phyloP scores from a whole-genome alignment of 805 yeast genomes.

The Candida wancherniae region DNA sequence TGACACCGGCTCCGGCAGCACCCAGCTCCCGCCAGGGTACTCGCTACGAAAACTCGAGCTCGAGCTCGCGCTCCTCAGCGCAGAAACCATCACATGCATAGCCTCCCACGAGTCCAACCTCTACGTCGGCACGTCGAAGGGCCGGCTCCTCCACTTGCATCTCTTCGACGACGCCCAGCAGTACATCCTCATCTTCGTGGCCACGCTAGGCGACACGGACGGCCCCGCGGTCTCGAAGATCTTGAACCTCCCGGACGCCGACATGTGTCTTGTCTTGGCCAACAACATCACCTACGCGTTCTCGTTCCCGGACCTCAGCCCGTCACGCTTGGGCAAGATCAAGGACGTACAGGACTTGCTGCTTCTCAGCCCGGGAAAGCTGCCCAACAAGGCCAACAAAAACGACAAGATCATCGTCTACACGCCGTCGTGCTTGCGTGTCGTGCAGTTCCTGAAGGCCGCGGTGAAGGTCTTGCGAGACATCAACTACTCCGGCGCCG shows the following conservation, averaged over 20 bases:
- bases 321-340: slow-evolving; percentile 32
- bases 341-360: slow-evolving; percentile 33
- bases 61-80: slow-evolving; percentile 6
- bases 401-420: slow-evolving; percentile 28
- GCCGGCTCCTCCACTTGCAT: slow-evolving; percentile 35
- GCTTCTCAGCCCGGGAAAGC: slow-evolving; percentile 15
- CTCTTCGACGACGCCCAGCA: slow-evolving; percentile 36
- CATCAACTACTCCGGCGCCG: slow-evolving; percentile 26
- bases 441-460: slow-evolving; percentile 25
- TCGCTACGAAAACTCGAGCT: slow-evolving; percentile 6
- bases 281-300: slow-evolving; percentile 24
- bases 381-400: slow-evolving; percentile 6
- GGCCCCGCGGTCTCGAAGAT: slow-evolving; percentile 20
- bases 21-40: slow-evolving; percentile 8
- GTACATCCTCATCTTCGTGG: slow-evolving; percentile 26
- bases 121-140: slow-evolving; percentile 34
- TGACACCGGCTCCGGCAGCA: no score
- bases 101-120: slow-evolving; percentile 27
- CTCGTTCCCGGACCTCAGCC: slow-evolving; percentile 36
- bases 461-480: slow-evolving; percentile 30
- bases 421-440: slow-evolving; percentile 26
- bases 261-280: slow-evolving; percentile 23
- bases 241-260: slow-evolving; percentile 22
- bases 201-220: slow-evolving; percentile 13
- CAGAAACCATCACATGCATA: slow-evolving; percentile 16